Evolutionary conservation across 2,329 filamentous ascomycete species (phyloP).

Genomic region (Knufia petricola): DNA sequence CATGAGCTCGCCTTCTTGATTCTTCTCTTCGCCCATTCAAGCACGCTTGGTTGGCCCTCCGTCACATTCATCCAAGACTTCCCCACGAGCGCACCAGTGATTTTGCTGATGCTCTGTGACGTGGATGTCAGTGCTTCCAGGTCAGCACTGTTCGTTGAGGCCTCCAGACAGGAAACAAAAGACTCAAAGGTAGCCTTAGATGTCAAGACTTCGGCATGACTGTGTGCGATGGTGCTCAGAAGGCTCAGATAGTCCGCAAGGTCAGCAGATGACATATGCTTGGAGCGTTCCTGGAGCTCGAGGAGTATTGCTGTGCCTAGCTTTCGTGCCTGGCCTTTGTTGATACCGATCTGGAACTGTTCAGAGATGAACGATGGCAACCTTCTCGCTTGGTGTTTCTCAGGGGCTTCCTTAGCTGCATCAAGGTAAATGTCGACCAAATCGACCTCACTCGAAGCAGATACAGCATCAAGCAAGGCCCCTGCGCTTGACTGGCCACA

Average conservation of each 20-base stretch:
- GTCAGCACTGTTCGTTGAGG: not conserved
- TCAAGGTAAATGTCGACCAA: not conserved
- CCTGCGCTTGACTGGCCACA: not conserved
- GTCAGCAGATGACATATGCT: not conserved
- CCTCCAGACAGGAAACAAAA: not conserved
- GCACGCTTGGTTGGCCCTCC: not conserved
- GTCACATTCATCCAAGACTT: not conserved
- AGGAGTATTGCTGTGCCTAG: not conserved
- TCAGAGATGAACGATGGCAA: not conserved
- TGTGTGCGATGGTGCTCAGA: not conserved
- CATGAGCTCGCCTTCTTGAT: not conserved
- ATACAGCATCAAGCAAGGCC: not conserved
- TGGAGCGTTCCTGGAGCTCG: not conserved
- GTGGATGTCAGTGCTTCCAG: not conserved
- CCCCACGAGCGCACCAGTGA: not conserved
- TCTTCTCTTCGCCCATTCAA: not conserved
- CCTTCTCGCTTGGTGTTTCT: not conserved
- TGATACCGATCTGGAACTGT: not conserved
- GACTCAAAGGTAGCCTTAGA: not conserved
- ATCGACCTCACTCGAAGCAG: not conserved
- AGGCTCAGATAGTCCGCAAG: not conserved
- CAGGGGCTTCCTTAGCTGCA: not conserved
- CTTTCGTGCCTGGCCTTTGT: constrained; percentile 4
- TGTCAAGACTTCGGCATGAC: not conserved
- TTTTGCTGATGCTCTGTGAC: not conserved